Base-by-base conservation (phyloP, 2,329 filamentous ascomycete genomes). In the Verticillium nonalfalfae region DNA sequence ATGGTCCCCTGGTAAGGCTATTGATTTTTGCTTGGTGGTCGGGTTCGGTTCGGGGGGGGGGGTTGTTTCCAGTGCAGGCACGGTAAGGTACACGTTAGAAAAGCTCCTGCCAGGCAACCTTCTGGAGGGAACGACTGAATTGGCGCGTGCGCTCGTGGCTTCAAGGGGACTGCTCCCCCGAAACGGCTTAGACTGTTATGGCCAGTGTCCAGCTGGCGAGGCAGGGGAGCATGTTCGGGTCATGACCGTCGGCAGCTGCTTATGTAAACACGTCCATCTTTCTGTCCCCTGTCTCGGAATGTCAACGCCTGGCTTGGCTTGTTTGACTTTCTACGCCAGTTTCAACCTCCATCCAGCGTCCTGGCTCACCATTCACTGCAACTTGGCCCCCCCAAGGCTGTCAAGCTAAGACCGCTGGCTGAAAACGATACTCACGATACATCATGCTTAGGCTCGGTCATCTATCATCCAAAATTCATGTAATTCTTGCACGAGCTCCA, bases 1-100 rank as follows among this genome's bases (percentile, higher is more conserved):
- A 58, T 62, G 64, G 62, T 61, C 62, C 59, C 61, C 61, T 60
- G 62, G 64, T 61, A 63, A 66, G 64, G 61, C 63, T 66, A 63
- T 63, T 66, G 64, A 65, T 66, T 63, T 62, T 66, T 66, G 45
- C 45, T 50, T 50, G 45, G 45, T 50, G 45, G 45, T 50, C 45
- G 45, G 35, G 45, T 50, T 50, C n/a, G 45, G 26, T 26, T 26
- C 26, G 26, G 2, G 26, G 26, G 26, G 26, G 26, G 45, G 45
- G 45, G n/a, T 21, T 50, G n/a, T n/a, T n/a, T n/a, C 45, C 45
- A 50, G 11, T 50, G 21, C 45, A 50, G 9, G 39, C 14, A 45
- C 39, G 39, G 45, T 50, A 50, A n/a, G n/a, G 45, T 50, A 50
- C 45, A 50, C 45, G 45, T 36, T 50, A 50, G 45, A 50, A 50